Evolutionary conservation across 2,329 filamentous ascomycete species (phyloP), one percentile per base, ranked within the genome.

Genomic region (Epichloe elymi): DNA sequence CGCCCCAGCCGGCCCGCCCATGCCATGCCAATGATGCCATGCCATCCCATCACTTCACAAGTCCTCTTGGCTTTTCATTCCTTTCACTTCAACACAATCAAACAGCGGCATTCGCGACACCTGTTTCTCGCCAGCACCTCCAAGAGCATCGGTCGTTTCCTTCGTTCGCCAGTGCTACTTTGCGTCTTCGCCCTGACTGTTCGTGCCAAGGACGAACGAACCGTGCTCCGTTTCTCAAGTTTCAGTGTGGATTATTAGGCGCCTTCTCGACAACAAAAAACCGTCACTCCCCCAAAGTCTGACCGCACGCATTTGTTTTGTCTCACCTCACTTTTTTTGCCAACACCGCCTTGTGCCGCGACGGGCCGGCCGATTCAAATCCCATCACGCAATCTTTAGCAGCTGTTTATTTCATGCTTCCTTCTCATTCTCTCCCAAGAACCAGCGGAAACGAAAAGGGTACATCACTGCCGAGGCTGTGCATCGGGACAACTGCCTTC

Each of bases 41-140:
- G 26, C 26, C 26, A 10, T 30, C 1, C 33, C 33, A 20, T 33
- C 33, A 36, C 41, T 23, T 37, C 40, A 19, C 23, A 30, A 26
- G 26, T 30, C 30, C 46, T 46, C 46, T 37, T 40, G 23, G n/a
- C 10, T 46, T 35, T 51, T 15, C 45, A 49, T 53, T 47, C 52
- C 46, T 51, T 46, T 49, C 36, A 37, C 40, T 23, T 48, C 44
- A 48, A n/a, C 41, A 51, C 41, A 48, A 46, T 42, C 49, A 40
- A 53, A 17, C 51, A 36, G 40, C 39, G 45, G 39, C 48, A 51
- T 51, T 45, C 49, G 19, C 48, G 39, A 48, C 48, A 10, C 26
- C 20, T 39, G 12, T 19, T 49, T 42, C 17, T 51, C 30, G 20
- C 46, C n/a, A 19, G 33, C 49, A 38, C 52, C 49, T 42, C 23